Evolutionary conservation across 2,329 filamentous ascomycete genomes (phyloP), one percentile per base, ranked within the genome.

Genomic region (Ceratocystis colombiana): DNA sequence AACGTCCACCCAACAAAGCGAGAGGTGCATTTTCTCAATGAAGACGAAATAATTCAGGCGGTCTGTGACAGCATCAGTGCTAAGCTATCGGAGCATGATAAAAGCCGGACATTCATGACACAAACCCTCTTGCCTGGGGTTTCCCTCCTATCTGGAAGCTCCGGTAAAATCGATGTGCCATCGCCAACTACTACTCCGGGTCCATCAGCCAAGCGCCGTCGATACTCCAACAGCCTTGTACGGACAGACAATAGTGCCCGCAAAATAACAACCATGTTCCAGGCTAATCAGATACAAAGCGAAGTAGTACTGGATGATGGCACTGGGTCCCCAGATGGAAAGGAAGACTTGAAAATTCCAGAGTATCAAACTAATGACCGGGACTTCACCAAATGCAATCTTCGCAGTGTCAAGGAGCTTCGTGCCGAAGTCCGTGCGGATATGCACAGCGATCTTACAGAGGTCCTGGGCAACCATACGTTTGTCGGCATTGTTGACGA

Each of bases 1-100:
- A 99, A 99, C 71, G 88, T 99, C 0, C 94, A 99, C 74, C 94
- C 94, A 0, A 99, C 94, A 0, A 99, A 99, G 75, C 83, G 90
- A 63, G 93, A 99, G 73, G 94, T 99, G 22, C 94, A 97, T 72
- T 97, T 99, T 71, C 80, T 99, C 25, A 96, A 97, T 69, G 94
- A 99, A 74, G 94, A 99, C 69, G 94, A 99, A 71, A 96, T 99
- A 59, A 88, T 94, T 61, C 89, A 94, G 69, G 82, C 84, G 15
- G 86, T 99, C 3, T 96, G 92, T 76, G 84, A 87, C 68, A 84
- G 89, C 64, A 88, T 99, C 25, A 84, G 89, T 64, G 80, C 84
- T 7, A 88, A 88, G 70, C 81, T 99, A 3, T 88, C 90, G 10
- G 87, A 88, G 62, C 92, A 97, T 5, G 94, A 99, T 74, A 92